phyloP scores from a whole-genome alignment of 805 yeast genomes.

The Diddensiella santjacobensis region DNA sequence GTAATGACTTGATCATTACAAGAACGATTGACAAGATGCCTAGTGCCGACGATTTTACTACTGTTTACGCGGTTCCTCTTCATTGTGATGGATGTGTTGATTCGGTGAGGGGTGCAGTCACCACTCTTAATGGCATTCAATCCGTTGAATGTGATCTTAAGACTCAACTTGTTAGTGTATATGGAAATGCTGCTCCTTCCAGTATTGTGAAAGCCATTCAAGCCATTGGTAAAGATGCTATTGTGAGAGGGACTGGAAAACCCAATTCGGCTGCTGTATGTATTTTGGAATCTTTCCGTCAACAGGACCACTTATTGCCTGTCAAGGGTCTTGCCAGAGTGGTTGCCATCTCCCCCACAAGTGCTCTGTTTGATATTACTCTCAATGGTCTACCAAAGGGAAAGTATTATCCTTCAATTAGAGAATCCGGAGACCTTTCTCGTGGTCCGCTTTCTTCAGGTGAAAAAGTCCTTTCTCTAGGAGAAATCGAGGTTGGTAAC shows the following conservation, averaged over 20 bases:
- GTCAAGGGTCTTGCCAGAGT: conserved; percentile 87
- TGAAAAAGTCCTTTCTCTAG: conserved; percentile 36
- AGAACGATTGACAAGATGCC: conserved; percentile 11
- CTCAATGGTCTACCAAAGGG: conserved; percentile 68
- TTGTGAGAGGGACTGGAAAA: conserved; percentile 84
- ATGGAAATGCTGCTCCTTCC: conserved; percentile 75
- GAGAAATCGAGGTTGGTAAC: conserved; percentile 20
- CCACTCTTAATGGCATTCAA: conserved; percentile 46
- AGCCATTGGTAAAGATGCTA: conserved; percentile 78
- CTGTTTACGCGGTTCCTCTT: conserved; percentile 83
- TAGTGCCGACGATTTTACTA: conserved; percentile 26
- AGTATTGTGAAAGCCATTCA: conserved; percentile 64
- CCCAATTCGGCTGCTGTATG: conserved; percentile 90
- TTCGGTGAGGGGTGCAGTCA: conserved; percentile 53
- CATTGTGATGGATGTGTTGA: conserved; percentile 71
- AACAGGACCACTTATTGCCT: conserved; percentile 45
- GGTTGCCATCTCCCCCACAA: conserved; percentile 55
- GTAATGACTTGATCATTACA: neutral
- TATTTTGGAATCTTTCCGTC: conserved; percentile 70
- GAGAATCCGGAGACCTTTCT: conserved; percentile 72
- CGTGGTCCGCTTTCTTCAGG: conserved; percentile 37
- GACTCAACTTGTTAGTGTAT: conserved; percentile 60
- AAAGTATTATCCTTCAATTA: conserved; percentile 63
- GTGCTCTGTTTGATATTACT: conserved; percentile 71
- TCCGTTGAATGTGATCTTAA: conserved; percentile 53